Percentiles rank a stretch among this genome's conserved stretches.
phyloP scores from a whole-genome alignment of 345 rosid genomes.

The Kernera saxatilis region DNA sequence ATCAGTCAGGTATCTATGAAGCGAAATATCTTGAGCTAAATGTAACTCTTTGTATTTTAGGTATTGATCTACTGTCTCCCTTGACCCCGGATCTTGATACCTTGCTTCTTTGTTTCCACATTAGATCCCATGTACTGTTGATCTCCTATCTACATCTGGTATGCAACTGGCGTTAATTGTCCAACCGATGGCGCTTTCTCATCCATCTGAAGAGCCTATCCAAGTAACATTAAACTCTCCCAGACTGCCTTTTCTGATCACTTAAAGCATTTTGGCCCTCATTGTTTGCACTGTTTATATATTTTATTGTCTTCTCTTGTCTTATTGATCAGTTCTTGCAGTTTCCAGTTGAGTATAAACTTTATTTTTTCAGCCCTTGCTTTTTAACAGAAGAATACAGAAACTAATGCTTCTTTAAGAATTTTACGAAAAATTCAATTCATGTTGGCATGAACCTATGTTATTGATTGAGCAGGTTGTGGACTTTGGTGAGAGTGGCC shows the following conservation, averaged over 20 bases:
- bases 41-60: not conserved
- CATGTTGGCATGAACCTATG: not conserved
- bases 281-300: not conserved
- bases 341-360: not conserved
- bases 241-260: constrained; percentile 6
- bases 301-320: constrained; percentile 1
- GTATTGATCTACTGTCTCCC: not conserved
- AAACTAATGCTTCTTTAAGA: not conserved
- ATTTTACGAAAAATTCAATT: not conserved
- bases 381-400: not conserved
- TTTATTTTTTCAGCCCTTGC: not conserved
- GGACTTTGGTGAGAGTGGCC: constrained; percentile 92
- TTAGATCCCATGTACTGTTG: constrained; percentile 94
- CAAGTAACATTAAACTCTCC: constrained; percentile 45
- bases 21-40: constrained; percentile 9
- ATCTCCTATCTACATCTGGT: constrained; percentile 85
- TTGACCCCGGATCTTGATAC: constrained; percentile 8
- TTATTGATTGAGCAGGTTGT: constrained; percentile 50
- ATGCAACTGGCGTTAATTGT: constrained; percentile 89
- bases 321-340: not conserved
- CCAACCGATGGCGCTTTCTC: constrained; percentile 93
- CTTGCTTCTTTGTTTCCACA: constrained; percentile 6
- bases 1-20: constrained; percentile 69
- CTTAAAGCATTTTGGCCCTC: not conserved
- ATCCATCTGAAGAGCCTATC: constrained; percentile 91